A percentile compares a stretch with the other conserved stretches of the same genome.
phyloP scores from a whole-genome alignment of 768 basidiomycete species.

The Arthromyces matolae region DNA sequence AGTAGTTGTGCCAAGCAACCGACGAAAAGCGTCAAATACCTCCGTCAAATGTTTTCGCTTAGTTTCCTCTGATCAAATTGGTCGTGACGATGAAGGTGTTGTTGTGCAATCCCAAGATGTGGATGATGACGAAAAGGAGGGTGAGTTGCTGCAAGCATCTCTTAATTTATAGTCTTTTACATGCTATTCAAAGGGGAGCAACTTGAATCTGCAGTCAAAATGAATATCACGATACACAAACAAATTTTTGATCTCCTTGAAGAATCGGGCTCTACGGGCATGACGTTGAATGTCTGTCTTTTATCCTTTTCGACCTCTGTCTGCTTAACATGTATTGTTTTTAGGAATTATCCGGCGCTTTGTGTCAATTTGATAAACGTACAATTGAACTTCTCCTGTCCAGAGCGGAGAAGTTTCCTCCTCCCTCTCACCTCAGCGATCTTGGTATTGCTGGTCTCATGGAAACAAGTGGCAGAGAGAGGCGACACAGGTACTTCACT shows the following conservation, averaged over 20 bases:
- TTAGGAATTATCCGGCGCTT: conserved; percentile 59
- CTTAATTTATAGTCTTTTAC: too few species aligned
- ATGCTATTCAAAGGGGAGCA: conserved; percentile 23
- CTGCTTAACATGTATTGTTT: conserved; percentile 1
- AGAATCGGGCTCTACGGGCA: conserved; percentile 60
- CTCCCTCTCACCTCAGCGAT: conserved; percentile 72
- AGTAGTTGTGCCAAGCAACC: conserved; percentile 61
- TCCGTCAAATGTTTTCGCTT: conserved; percentile 68
- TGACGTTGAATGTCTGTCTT: conserved; percentile 63
- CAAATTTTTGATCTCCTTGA: conserved; percentile 76
- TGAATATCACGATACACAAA: conserved; percentile 68
- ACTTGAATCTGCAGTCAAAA: conserved; percentile 45
- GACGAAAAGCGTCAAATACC: conserved; percentile 41
- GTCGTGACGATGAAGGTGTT: conserved; percentile 31
- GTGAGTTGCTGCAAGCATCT: conserved; percentile 21
- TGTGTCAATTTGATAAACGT: conserved; percentile 74
- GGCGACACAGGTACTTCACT: conserved; percentile 83
- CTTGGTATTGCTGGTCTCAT: conserved; percentile 65
- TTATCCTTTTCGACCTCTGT: too few species aligned
- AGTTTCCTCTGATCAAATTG: conserved; percentile 38
- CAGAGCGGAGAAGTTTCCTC: conserved; percentile 58
- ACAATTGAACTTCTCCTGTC: conserved; percentile 79
- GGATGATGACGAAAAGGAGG: conserved; percentile 36
- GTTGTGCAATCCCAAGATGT: conserved; percentile 41
- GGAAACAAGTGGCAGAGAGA: conserved; percentile 83